Conservation (phyloP, 768 basidiomycete genomes). For the Lyophyllum shimeji region DNA sequence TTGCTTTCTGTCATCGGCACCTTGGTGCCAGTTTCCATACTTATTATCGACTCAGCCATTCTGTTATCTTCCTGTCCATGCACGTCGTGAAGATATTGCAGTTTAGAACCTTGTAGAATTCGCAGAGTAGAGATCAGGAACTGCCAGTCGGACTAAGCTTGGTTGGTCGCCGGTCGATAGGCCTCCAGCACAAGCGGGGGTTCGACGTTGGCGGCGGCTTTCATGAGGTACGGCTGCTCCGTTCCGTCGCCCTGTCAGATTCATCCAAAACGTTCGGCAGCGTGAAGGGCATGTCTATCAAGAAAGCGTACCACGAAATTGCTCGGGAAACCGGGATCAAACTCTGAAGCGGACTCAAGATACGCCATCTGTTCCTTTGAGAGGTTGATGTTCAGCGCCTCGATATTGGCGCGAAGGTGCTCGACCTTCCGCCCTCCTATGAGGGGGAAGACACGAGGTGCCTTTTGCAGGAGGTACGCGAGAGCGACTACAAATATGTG, state of each 20-base stretch:
- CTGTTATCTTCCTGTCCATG: no score
- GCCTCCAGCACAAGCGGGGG: neutral
- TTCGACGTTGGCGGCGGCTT: neutral
- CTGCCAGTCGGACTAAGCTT: conserved; percentile 1
- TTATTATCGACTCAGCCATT: no score
- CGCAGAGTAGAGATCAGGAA: no score
- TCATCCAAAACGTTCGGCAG: neutral
- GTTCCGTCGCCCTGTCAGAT: conserved; percentile 1
- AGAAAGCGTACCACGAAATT: neutral
- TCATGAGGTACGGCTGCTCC: neutral
- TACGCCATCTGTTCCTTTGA: conserved; percentile 42
- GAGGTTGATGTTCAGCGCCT: conserved; percentile 48
- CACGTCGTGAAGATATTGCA: no score
- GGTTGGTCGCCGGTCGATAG: neutral
- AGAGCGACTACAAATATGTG: conserved; percentile 40
- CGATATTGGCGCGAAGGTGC: conserved; percentile 47
- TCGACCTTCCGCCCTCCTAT: conserved; percentile 52
- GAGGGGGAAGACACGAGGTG: conserved; percentile 50
- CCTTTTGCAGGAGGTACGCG: conserved; percentile 55
- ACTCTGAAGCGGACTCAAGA: conserved; percentile 30
- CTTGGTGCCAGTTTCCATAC: no score
- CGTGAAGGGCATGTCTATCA: neutral
- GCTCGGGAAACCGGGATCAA: neutral
- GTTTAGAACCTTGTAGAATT: no score
- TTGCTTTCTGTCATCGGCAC: no score